Conservation (phyloP, 305 asterid species). For the Rubia occidens region DNA sequence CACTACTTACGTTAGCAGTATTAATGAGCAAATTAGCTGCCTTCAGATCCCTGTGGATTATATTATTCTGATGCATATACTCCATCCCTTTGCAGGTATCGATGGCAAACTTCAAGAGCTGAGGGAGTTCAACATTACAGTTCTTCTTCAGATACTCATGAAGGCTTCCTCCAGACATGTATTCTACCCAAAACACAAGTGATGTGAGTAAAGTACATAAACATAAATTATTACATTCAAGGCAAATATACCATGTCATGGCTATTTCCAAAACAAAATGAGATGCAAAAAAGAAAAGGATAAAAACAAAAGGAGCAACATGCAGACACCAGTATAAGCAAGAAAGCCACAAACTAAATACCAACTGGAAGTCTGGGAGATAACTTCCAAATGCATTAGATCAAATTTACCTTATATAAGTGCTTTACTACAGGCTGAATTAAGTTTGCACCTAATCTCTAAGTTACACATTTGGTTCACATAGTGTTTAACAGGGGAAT, state of each 20-base stretch:
- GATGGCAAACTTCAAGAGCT: conserved; percentile 65
- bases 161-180: conserved; percentile 89
- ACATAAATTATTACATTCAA: neutral
- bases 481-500: neutral
- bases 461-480: neutral
- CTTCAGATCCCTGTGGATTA: conserved; percentile 87
- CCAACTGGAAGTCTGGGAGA: neutral
- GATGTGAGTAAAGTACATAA: conserved; percentile 15
- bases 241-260: neutral
- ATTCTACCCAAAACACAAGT: conserved; percentile 40
- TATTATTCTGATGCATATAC: conserved; percentile 69
- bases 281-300: neutral
- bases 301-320: neutral
- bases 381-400: conserved; percentile 8
- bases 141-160: conserved; percentile 68
- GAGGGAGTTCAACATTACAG: conserved; percentile 44
- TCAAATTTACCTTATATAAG: neutral
- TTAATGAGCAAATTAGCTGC: conserved; percentile 84
- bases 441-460: neutral
- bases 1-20: conserved; percentile 41
- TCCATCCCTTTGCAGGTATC: conserved; percentile 96
- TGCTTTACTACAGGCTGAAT: neutral
- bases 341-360: neutral
- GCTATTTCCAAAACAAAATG: neutral
- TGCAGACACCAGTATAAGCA: neutral